Evolutionary conservation across 2,329 filamentous ascomycete species (phyloP).

Genomic region (Xylaria multiplex): DNA sequence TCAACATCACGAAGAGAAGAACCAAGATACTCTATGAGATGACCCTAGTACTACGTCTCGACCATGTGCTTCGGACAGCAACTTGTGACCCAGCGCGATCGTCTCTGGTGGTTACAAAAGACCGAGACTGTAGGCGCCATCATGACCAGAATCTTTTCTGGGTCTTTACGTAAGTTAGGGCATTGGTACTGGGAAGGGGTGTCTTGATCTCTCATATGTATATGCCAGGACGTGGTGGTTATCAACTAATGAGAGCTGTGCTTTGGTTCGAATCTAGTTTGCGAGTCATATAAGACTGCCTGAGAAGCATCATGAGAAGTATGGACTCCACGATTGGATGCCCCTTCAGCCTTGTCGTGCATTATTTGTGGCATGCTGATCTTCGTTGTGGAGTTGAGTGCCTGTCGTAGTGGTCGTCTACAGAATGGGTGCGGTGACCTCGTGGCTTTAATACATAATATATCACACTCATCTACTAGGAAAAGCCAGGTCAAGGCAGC

Average conservation of each 20-base stretch:
- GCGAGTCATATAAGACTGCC: not conserved
- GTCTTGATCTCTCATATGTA: slow-evolving; percentile 13
- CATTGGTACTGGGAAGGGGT: not conserved
- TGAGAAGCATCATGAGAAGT: not conserved
- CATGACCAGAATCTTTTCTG: slow-evolving; percentile 25
- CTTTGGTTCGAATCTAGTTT: not conserved
- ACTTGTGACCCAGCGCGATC: slow-evolving; percentile 36
- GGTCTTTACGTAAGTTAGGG: slow-evolving; percentile 31
- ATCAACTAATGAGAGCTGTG: not conserved
- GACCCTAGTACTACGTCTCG: slow-evolving; percentile 12
- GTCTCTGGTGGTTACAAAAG: slow-evolving; percentile 27
- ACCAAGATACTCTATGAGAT: slow-evolving; percentile 27
- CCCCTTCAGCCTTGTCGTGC: not conserved
- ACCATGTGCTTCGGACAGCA: slow-evolving; percentile 33
- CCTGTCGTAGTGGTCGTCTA: slow-evolving; percentile 6
- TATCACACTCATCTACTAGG: slow-evolving; percentile 6
- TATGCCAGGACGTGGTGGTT: slow-evolving; percentile 1
- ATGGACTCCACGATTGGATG: not conserved
- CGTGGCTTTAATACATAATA: slow-evolving; percentile 7
- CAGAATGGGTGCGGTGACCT: slow-evolving; percentile 1
- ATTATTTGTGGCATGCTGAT: slow-evolving; percentile 11
- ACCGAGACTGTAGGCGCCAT: slow-evolving; percentile 24
- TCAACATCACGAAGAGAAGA: slow-evolving; percentile 2
- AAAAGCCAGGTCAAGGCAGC: not conserved
- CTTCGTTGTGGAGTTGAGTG: not conserved